Base-by-base conservation (phyloP, 2,329 filamentous ascomycete genomes). In the Cryphonectria carpinicola region DNA sequence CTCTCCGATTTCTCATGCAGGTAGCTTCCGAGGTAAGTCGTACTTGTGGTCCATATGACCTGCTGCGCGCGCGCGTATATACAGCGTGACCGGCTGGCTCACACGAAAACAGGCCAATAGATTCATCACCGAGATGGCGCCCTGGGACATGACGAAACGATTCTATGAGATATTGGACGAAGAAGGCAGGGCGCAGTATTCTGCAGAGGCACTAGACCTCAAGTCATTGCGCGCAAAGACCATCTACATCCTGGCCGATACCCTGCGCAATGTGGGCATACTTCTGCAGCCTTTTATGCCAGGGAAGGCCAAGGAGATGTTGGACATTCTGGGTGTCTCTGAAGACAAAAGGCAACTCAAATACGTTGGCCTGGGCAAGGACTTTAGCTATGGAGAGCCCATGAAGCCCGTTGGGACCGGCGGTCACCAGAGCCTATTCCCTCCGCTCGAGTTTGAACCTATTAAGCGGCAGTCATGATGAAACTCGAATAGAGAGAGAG, bases 271-370 rank as follows among this genome's bases (percentile, higher is more conserved):
- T 35, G 84, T 86, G 0, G 93, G 91, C 19, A 97, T 99, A 75
- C 84, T 98, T 63, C 83, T 99, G 61, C 95, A 97, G 80, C 94
- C 96, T 1, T 93, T 95, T 77, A 97, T 99, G 87, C 96, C 96
- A 0, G 85, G 83, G 56, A 97, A 97, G 80, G 88, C 93, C 63
- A 81, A 82, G 14, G 83, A 88, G 74, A 81, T 98, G 43, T 86
- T 99, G 0, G 92, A 97, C 78, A 87, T 91, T 76, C 83, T 99
- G 11, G 91, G 92, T 1, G 94, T 99, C 5, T 81, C 84, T 3
- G 78, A 83, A 11, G 84, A 87, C 13, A 87, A 87, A 67, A 86
- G 95, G 70, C 87, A 83, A 0, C 87, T 94, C 71, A 82, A 86
- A 25, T 87, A 89, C 78, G 91, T 93, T 6, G 78, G 74, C 37